Conservation (phyloP, 768 basidiomycete genomes). For the Pisolithus sp. region DNA sequence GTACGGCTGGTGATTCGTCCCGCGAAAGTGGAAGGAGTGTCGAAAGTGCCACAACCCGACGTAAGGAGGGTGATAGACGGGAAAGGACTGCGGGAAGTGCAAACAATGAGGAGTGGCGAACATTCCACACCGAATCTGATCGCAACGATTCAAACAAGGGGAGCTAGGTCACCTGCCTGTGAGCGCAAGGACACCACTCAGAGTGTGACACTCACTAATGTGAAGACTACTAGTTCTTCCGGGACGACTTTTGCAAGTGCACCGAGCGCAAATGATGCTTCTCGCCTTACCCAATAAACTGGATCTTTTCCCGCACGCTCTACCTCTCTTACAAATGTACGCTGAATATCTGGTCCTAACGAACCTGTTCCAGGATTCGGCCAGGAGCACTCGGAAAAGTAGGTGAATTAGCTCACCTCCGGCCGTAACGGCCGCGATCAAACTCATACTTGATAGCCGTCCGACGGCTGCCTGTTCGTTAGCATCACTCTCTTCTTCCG, state of each 20-base stretch:
- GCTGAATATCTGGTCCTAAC: conserved; percentile 48
- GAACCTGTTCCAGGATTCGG: conserved; percentile 35
- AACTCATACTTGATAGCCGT: conserved; percentile 84
- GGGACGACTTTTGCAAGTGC: conserved; percentile 84
- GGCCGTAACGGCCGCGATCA: conserved; percentile 83
- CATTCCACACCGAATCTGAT: conserved; percentile 68
- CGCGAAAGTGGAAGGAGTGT: conserved; percentile 55
- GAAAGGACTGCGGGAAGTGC: conserved; percentile 76
- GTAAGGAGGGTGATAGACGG: conserved; percentile 51
- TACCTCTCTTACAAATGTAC: conserved; percentile 68
- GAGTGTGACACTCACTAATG: conserved; percentile 44
- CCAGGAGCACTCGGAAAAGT: conserved; percentile 5
- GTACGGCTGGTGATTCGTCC: conserved; percentile 63
- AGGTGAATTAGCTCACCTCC: conserved; percentile 45
- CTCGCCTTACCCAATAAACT: conserved; percentile 74
- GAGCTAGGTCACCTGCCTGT: conserved; percentile 43
- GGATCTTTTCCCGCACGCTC: conserved; percentile 58
- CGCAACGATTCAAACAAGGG: conserved; percentile 71
- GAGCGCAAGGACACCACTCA: not conserved
- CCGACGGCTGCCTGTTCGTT: conserved; percentile 78
- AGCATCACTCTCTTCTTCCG: conserved; percentile 37
- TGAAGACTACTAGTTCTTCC: conserved; percentile 57
- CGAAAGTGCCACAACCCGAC: conserved; percentile 59
- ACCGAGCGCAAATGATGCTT: conserved; percentile 84
- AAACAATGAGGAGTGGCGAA: conserved; percentile 82